Percentiles rank a stretch among this genome's conserved stretches.
Conservation (phyloP, 805 yeast species). For the Candida coleopterorum region DNA sequence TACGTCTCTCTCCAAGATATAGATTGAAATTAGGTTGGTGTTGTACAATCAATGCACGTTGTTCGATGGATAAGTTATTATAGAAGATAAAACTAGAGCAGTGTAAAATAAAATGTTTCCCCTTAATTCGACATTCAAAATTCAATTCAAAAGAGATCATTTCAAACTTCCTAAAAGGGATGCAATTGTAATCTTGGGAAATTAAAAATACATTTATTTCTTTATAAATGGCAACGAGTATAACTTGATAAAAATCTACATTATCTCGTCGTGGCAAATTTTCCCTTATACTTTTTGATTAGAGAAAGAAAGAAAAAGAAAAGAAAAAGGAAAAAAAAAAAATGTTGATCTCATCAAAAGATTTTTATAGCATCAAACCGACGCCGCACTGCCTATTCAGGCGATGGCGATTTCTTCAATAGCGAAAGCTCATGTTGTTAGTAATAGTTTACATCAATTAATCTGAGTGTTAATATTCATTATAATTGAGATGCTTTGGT, state of each 20-base stretch:
- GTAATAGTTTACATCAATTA: no score
- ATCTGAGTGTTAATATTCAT: background rate
- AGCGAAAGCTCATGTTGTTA: no score
- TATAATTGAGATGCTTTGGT: no score
- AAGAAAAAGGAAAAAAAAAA: conserved; percentile 6
- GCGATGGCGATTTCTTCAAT: no score
- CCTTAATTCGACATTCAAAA: conserved; percentile 54
- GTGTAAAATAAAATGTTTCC: conserved; percentile 41
- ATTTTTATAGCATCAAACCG: no score
- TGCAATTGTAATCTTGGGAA: conserved; percentile 46
- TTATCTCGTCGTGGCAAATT: conserved; percentile 67
- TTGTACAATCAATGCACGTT: no score
- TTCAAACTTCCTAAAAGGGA: conserved; percentile 59
- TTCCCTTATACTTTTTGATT: conserved; percentile 62
- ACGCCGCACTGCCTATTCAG: no score
- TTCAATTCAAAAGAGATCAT: conserved; percentile 44
- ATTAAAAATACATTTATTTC: conserved; percentile 25
- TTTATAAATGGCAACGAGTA: conserved; percentile 56
- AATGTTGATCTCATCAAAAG: no score
- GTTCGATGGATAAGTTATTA: no score
- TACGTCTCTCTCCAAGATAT: no score
- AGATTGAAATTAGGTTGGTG: no score
- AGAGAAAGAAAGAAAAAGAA: conserved; percentile 19
- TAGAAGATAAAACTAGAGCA: no score
- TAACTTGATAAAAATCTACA: conserved; percentile 51